These are phyloP conservation scores for Polytrichum formosum DNA, from an alignment of 225 moss, liverwort and hornwort species.

Conservation along the genomic window DNA sequence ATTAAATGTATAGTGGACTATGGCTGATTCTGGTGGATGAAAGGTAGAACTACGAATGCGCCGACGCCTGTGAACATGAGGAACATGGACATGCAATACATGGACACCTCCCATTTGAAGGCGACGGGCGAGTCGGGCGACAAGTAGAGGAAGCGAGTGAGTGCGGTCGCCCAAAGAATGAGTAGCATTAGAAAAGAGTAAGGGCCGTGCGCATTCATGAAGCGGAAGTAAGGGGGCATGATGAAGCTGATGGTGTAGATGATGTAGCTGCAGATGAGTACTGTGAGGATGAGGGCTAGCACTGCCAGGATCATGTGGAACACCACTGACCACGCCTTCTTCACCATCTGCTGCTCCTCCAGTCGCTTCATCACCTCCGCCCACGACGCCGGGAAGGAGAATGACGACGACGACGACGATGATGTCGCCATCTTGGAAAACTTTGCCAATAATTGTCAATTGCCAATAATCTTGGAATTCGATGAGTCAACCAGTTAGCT, in stretches of 20 bases:
- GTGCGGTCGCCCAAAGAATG: conserved; percentile 37
- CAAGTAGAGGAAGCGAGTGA: conserved; percentile 31
- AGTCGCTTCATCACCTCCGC: too few species aligned
- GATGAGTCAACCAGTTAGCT: too few species aligned
- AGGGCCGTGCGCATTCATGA: conserved; percentile 53
- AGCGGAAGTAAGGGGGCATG: conserved; percentile 56
- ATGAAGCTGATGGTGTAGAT: conserved; percentile 65
- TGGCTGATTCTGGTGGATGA: conserved; percentile 18
- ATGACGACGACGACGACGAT: too few species aligned
- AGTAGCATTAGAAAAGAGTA: conserved; percentile 50
- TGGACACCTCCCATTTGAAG: conserved; percentile 49
- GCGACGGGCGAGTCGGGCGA: conserved; percentile 33
- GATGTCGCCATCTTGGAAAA: too few species aligned
- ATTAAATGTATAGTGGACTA: too few species aligned
- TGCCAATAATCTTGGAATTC: too few species aligned
- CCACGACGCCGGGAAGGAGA: too few species aligned
- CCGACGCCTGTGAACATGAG: conserved; percentile 61
- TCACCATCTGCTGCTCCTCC: conserved; percentile 10
- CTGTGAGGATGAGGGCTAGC: conserved; percentile 42
- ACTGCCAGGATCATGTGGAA: conserved; percentile 38
- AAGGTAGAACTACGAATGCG: conserved; percentile 53
- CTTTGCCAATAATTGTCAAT: too few species aligned
- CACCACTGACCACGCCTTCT: conserved; percentile 29
- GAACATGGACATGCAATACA: conserved; percentile 45
- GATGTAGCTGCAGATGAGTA: conserved; percentile 55